Evolutionary conservation across 2,329 filamentous ascomycete species (phyloP), one percentile per base, ranked within the genome.

Genomic region (Epichloe typhina): DNA sequence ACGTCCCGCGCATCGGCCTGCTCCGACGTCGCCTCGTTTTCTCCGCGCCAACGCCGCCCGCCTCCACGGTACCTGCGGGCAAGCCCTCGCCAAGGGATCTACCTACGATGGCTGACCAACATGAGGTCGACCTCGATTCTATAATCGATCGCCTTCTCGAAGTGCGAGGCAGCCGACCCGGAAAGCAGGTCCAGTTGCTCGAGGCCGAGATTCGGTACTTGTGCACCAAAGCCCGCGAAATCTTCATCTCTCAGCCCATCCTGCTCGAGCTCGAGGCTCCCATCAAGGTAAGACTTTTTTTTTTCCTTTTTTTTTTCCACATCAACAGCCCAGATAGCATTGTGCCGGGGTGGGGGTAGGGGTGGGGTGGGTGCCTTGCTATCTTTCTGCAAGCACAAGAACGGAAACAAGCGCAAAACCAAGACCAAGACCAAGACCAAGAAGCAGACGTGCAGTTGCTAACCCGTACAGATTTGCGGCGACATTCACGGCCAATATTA

Each of bases 401-500:
- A 9, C 26, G 26, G 3, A 31, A 8, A 31, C 26, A 31, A 31
- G 8, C 26, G 26, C 26, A 11, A 31, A 11, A 9, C 8, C 26
- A 31, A 31, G 26, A 4, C 26, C 26, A 31, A 26, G 23, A 7
- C 23, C 23, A 7, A 31, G 26, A 3, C 26, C 26, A 9, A 31
- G 8, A 31, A 11, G 26, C 1, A 31, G 26, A 31, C 8, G 26
- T 9, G 26, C 26, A 31, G 26, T 46, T 33, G n/a, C 50, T 51
- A 12, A 51, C 39, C 31, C 4, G 41, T 8, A 11, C 45, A 98
- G 93, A 98, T 98, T 66, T 97, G 91, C 71, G 93, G 93, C 72
- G 93, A 97, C 73, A 97, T 98, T 61, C 93, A 97, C 71, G 93
- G 93, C 59, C 93, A 98, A 75, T 98, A 98, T 75, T 96, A 96